phyloP scores from a whole-genome alignment of 352 stramenopile genomes.

The Phytopythium chamaehyphon region DNA sequence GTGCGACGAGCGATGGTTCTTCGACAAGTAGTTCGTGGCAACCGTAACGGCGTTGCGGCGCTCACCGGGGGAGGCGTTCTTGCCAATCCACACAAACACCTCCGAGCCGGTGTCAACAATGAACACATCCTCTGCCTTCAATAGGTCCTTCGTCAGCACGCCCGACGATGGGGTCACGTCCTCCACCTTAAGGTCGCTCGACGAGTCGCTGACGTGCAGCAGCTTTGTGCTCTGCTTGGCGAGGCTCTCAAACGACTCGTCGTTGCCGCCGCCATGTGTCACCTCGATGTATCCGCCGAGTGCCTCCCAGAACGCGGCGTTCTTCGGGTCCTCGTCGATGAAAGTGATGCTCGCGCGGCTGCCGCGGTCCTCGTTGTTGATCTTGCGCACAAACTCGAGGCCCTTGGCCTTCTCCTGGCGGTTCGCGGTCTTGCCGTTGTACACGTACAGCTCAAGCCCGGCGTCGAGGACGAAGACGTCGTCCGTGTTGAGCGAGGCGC shows the following conservation, averaged over 20 bases:
- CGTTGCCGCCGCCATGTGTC: conserved; percentile 47
- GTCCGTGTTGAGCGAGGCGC: conserved; percentile 86
- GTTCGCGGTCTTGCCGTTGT: conserved; percentile 72
- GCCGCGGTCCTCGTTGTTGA: conserved; percentile 84
- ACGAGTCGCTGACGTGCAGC: conserved; percentile 73
- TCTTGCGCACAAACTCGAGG: conserved; percentile 84
- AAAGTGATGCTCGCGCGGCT: conserved; percentile 79
- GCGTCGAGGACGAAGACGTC: conserved; percentile 95
- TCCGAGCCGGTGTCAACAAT: conserved; percentile 88
- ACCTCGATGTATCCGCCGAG: conserved; percentile 86
- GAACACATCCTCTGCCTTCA: conserved; percentile 91
- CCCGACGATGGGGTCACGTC: conserved; percentile 65
- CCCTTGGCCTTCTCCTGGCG: conserved; percentile 90
- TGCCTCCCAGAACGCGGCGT: conserved; percentile 89
- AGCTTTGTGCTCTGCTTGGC: conserved; percentile 66
- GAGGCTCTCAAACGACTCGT: conserved; percentile 60
- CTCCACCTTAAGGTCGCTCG: conserved; percentile 42
- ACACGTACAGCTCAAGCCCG: conserved; percentile 90
- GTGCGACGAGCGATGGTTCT: conserved; percentile 41
- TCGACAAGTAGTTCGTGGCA: conserved; percentile 82
- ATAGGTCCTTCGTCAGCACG: conserved; percentile 67
- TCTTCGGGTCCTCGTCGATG: conserved; percentile 87
- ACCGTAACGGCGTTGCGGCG: conserved; percentile 84
- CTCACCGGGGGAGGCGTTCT: conserved; percentile 72
- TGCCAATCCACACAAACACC: conserved; percentile 92